Percentiles rank a stretch among this genome's conserved stretches.
Evolutionary conservation across 2,329 filamentous ascomycete species (phyloP).

Genomic region (Fusarium sp.): DNA sequence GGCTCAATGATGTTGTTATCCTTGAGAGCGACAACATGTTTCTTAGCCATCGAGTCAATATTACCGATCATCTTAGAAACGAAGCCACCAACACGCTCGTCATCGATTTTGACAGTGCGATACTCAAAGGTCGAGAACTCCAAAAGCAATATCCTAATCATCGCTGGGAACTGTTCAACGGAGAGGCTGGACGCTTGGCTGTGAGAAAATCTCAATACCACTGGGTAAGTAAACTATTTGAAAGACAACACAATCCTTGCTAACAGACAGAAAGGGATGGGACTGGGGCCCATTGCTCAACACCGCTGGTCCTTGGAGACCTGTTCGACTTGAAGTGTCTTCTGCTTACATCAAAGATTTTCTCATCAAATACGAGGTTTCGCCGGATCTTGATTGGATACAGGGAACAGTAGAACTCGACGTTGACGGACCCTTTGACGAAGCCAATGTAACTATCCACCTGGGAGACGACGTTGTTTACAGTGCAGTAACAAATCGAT

Average conservation of each 20-base stretch:
- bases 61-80: not conserved
- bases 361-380: not conserved
- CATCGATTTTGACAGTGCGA: not conserved
- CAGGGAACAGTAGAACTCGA: not conserved
- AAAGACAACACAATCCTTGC: accelerated
- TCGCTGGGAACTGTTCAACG: slow-evolving; percentile 3
- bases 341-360: not conserved
- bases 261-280: not conserved
- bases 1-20: not conserved
- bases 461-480: not conserved
- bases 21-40: slow-evolving; percentile 9
- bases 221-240: not conserved
- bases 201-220: slow-evolving; percentile 1
- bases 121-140: not conserved
- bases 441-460: not conserved
- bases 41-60: not conserved
- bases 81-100: not conserved
- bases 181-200: not conserved
- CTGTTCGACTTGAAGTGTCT: not conserved
- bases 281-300: slow-evolving; percentile 1
- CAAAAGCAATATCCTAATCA: not conserved
- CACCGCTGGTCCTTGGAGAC: slow-evolving; percentile 1
- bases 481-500: accelerated
- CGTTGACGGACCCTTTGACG: not conserved
- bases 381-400: not conserved